A percentile compares a stretch with the other conserved stretches of the same genome.
These are phyloP conservation scores for Diaporthe humulicola DNA, from an alignment of 2,329 filamentous ascomycete genomes.

Conservation along the genomic window DNA sequence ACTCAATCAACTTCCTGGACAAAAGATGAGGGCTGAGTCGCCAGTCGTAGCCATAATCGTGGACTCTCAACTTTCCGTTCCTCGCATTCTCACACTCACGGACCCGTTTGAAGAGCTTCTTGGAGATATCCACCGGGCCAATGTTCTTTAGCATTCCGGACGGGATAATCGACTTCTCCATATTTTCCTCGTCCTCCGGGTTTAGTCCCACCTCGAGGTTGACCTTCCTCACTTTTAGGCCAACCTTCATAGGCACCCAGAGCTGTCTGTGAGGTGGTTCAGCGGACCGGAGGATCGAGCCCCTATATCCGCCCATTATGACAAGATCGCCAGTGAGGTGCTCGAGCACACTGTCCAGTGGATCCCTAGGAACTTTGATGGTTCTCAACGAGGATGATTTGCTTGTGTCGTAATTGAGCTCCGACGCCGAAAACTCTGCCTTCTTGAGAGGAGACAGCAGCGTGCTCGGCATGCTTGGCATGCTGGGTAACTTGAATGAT, in stretches of 20 bases:
- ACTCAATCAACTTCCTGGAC: conserved; percentile 78
- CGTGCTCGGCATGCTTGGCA: conserved; percentile 66
- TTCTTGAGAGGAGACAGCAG: conserved; percentile 49
- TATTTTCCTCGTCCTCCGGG: conserved; percentile 84
- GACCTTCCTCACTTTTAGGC: conserved; percentile 90
- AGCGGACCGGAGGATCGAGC: conserved; percentile 88
- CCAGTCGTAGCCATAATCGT: conserved; percentile 97
- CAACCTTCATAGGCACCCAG: conserved; percentile 95
- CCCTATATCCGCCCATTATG: conserved; percentile 89
- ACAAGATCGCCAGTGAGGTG: conserved; percentile 87
- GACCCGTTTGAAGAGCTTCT: conserved; percentile 83
- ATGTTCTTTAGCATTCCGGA: conserved; percentile 93
- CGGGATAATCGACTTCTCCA: conserved; percentile 86
- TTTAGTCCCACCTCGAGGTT: conserved; percentile 89
- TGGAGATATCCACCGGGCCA: conserved; percentile 90
- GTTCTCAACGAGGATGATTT: conserved; percentile 41
- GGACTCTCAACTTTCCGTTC: conserved; percentile 79
- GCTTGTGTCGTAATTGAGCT: conserved; percentile 38
- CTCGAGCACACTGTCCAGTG: conserved; percentile 70
- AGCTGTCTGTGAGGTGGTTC: conserved; percentile 86
- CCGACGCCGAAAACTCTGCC: conserved; percentile 32
- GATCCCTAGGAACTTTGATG: conserved; percentile 43
- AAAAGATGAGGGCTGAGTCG: conserved; percentile 84
- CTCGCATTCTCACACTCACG: conserved; percentile 80
- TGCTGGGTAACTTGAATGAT: conserved; percentile 77